Evolutionary conservation across 2,329 filamentous ascomycete genomes (phyloP), one percentile per base, ranked within the genome.

Genomic region (Parastagonospora avenae): DNA sequence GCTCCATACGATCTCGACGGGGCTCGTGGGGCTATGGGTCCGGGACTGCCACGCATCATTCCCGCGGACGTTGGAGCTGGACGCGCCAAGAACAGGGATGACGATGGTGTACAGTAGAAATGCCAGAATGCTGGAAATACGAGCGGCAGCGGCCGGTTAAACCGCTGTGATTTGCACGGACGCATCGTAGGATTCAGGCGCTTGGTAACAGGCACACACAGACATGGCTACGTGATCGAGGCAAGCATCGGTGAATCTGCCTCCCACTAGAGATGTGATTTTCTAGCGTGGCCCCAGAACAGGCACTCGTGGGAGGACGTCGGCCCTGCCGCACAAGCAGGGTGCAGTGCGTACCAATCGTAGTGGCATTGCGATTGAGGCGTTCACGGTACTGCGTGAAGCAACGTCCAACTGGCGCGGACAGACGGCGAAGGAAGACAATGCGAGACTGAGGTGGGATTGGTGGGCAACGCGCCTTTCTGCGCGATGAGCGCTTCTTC

Each of bases 131-230:
- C 35, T 45, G 54, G 55, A 46, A 56, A 50, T 43, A 49, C 47
- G 46, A 57, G 52, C 54, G 58, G 62, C 39, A 60, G 55, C 46
- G 57, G 55, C 57, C 58, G 58, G 54, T 47, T 50, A 48, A 48
- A 35, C 16, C 37, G 29, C 15, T 42, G 43, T 41, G 28, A 44
- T 49, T 45, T 14, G 48, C 48, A 52, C 48, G 42, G 45, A 32
- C 42, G 12, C 37, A 47, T 29, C 15, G 15, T 24, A 33, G 41
- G 15, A 12, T 24, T 24, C 19, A 24, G 19, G 19, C 19, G 10
- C 19, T 8, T 27, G 40, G 8, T 42, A 28, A 41, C 16, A 4
- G 14, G 38, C 19, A 24, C 19, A 24, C 19, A 5, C 19, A 24
- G 19, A 24, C 19, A 24, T 5, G 19, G 19, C 19, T 24, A 24